Conservation (phyloP, 2,329 filamentous ascomycete species). For the Calonectria ilicicola region DNA sequence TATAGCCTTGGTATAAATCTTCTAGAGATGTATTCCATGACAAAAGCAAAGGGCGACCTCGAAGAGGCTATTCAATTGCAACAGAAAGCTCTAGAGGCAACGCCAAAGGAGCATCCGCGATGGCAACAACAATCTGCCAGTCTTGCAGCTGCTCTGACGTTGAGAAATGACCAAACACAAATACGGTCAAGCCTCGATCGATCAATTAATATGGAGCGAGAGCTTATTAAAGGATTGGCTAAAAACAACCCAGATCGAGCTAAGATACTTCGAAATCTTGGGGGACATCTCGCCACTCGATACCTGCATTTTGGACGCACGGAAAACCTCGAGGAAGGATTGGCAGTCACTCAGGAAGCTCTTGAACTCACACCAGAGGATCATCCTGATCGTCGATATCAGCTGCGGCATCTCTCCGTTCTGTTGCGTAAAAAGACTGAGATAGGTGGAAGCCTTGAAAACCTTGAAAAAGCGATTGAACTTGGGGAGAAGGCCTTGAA, state of each 20-base stretch:
- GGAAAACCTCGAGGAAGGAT: background rate
- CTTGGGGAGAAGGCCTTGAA: background rate
- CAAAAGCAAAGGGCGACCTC: background rate
- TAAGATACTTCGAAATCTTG: background rate
- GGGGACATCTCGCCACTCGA: background rate
- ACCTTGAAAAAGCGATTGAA: background rate
- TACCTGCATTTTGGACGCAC: background rate
- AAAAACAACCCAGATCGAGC: background rate
- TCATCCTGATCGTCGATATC: background rate
- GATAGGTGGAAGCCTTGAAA: background rate
- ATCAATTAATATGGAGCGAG: background rate
- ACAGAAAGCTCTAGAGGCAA: background rate
- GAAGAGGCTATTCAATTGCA: background rate
- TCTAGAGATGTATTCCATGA: background rate
- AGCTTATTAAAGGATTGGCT: background rate
- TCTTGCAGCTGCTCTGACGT: background rate
- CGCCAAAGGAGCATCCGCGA: background rate
- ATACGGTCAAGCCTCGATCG: background rate
- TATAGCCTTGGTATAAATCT: background rate
- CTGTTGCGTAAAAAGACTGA: background rate
- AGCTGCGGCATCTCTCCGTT: background rate
- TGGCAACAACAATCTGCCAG: background rate
- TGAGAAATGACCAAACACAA: background rate
- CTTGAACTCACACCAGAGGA: background rate
- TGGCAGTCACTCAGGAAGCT: background rate